Conservation (phyloP, 2,329 filamentous ascomycete genomes). For the Nectriaceae sp. region DNA sequence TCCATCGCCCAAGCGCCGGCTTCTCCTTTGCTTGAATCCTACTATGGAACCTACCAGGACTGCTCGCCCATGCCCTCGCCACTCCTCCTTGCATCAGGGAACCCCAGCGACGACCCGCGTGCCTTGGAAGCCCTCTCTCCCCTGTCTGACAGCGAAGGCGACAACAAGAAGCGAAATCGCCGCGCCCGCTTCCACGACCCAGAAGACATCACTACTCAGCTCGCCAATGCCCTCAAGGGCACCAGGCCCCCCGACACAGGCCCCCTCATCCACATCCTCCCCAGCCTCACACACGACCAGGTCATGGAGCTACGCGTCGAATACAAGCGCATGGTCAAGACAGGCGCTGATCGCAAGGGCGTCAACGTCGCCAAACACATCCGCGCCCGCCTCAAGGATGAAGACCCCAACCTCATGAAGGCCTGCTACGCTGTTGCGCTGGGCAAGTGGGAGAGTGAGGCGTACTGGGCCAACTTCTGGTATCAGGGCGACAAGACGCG, state of each 20-base stretch:
- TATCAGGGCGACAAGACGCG: constrained; percentile 86
- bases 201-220: constrained; percentile 72
- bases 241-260: constrained; percentile 67
- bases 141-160: constrained; percentile 46
- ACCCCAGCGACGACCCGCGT: constrained; percentile 50
- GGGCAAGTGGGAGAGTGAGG: constrained; percentile 88
- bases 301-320: constrained; percentile 82
- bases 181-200: constrained; percentile 83
- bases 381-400: constrained; percentile 72
- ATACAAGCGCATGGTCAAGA: constrained; percentile 89
- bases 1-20: constrained; percentile 64
- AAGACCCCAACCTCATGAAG: constrained; percentile 79
- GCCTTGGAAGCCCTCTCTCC: constrained; percentile 55
- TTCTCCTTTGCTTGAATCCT: constrained; percentile 87
- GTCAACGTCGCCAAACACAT: constrained; percentile 88
- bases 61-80: constrained; percentile 94
- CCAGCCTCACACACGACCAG: constrained; percentile 82
- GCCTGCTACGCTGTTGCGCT: constrained; percentile 87
- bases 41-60: constrained; percentile 90
- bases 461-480: constrained; percentile 98
- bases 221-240: constrained; percentile 74
- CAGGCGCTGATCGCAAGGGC: constrained; percentile 69
- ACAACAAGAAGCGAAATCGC: constrained; percentile 52
- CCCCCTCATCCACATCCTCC: constrained; percentile 80
- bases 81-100: constrained; percentile 55